A percentile compares a stretch with the other conserved stretches of the same genome.
Evolutionary conservation across 2,329 filamentous ascomycete genomes (phyloP).

Genomic region (Aurifilum marmelostoma): DNA sequence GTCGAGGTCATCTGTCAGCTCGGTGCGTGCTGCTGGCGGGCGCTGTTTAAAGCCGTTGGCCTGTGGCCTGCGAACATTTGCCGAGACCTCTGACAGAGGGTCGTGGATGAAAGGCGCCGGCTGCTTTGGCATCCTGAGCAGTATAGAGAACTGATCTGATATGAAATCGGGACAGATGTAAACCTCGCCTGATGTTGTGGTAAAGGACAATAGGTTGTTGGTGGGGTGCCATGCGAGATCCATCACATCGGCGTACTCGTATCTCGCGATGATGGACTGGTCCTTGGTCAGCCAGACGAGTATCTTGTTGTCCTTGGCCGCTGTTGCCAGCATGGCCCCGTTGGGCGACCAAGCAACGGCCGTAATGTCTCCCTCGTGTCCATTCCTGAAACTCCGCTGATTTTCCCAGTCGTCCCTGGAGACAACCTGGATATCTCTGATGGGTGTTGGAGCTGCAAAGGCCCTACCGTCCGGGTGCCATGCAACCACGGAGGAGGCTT

Average conservation of each 20-base stretch:
- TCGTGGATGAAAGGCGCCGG: slow-evolving; percentile 87
- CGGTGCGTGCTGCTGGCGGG: slow-evolving; percentile 22
- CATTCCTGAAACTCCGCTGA: slow-evolving; percentile 76
- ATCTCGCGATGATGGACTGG: slow-evolving; percentile 76
- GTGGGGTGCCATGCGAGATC: slow-evolving; percentile 89
- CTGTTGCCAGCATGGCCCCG: slow-evolving; percentile 79
- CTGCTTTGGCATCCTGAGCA: slow-evolving; percentile 65
- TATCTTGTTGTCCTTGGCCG: slow-evolving; percentile 69
- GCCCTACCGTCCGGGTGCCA: slow-evolving; percentile 97
- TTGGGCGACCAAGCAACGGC: slow-evolving; percentile 93
- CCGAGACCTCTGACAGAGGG: slow-evolving; percentile 69
- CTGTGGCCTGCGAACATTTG: slow-evolving; percentile 62
- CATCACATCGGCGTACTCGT: slow-evolving; percentile 82
- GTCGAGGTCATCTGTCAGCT: slow-evolving; percentile 68
- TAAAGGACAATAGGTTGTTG: slow-evolving; percentile 87
- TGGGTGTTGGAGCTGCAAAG: slow-evolving; percentile 83
- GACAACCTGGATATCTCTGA: slow-evolving; percentile 81
- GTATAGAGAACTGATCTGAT: slow-evolving; percentile 57
- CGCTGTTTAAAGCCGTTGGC: slow-evolving; percentile 60
- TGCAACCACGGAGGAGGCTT: slow-evolving; percentile 72
- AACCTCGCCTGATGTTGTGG: slow-evolving; percentile 88
- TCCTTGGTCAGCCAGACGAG: slow-evolving; percentile 88
- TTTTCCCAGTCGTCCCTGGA: slow-evolving; percentile 90
- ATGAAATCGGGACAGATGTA: slow-evolving; percentile 82
- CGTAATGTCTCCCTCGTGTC: slow-evolving; percentile 83